Base-by-base conservation (phyloP, 2,329 filamentous ascomycete genomes). In the Plectosphaerella cucumerina region DNA sequence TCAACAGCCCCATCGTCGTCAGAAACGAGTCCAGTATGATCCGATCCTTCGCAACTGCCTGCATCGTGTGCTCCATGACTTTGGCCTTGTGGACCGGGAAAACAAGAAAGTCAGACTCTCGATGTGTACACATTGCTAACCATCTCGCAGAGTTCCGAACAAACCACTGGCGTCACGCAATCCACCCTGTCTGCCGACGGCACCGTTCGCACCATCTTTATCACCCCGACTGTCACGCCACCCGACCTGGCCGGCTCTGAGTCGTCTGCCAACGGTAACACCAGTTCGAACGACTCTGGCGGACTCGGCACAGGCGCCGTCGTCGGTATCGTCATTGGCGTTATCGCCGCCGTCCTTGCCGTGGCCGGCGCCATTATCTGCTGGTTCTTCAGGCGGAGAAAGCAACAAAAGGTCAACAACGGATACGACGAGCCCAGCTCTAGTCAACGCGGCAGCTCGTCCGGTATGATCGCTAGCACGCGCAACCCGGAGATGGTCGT, bases 161-260 rank as follows among this genome's bases (percentile, higher is more conserved):
- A 20, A 42, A 20, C 39, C 3, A 42, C 39, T 5, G 9, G n/a
- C n/a, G 35, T 39, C 4, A n/a, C 35, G 15, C 39, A 42, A 18
- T 18, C n/a, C n/a, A 85, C 82, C 0, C 72, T 85, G 10, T 85
- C 80, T 1, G 70, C 72, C 6, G 75, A 71, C 10, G 80, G 81
- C 17, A 73, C 67, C 5, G 67, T 82, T 20, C 73, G 71, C 51
- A 85, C 80, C 1, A 74, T 85, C 3, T 82, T 78, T 1, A 71
- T 80, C 15, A 70, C 70, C 6, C 78, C 80, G 0, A 74, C 74
- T 1, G 12, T 10, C 26, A 55, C 58, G 23, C 61, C 61, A 33
- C 59, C 63, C 3, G 62, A 57, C 44, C 50, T 62, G 8, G 37
- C 44, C 10, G 44, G 34, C 33, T 14, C 17, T 26, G n/a, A 47